A percentile compares a stretch with the other conserved stretches of the same genome.
These are phyloP conservation scores for Hypoxylon sp. DNA, from an alignment of 2,329 filamentous ascomycete genomes.

Conservation along the genomic window DNA sequence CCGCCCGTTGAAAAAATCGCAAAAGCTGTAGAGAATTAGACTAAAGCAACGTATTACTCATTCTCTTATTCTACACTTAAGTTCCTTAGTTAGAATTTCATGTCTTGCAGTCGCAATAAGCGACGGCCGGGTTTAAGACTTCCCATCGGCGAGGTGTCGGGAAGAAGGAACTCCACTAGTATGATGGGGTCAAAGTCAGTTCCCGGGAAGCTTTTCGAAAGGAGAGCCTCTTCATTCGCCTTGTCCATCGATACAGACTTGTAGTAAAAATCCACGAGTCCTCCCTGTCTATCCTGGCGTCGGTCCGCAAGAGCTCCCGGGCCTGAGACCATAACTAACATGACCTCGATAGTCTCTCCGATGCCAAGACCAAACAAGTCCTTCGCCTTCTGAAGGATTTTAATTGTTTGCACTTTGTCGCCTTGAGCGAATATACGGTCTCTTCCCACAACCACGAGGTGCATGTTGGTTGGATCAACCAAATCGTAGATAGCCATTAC, in stretches of 20 bases:
- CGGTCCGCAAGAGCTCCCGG: neutral
- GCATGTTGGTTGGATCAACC: slow-evolving; percentile 2
- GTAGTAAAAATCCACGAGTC: neutral
- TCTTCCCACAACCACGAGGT: slow-evolving; percentile 1
- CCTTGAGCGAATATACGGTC: slow-evolving; percentile 11
- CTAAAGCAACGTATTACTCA: too few relatives aligned
- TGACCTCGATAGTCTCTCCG: neutral
- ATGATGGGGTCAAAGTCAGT: neutral
- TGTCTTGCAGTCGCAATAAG: too few relatives aligned
- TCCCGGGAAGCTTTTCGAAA: neutral
- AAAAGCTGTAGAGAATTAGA: too few relatives aligned
- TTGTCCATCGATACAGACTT: slow-evolving; percentile 7
- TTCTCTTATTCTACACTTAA: too few relatives aligned
- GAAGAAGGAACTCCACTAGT: neutral
- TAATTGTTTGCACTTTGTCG: neutral
- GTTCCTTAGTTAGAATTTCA: too few relatives aligned
- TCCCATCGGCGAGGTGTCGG: neutral
- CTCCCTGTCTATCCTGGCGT: neutral
- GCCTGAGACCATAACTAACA: neutral
- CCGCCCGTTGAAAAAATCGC: too few relatives aligned
- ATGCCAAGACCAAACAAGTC: neutral
- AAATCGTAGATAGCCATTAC: slow-evolving; percentile 10
- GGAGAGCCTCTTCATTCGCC: neutral
- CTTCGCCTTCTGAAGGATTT: neutral
- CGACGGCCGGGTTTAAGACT: slow-evolving; percentile 4